A percentile compares a stretch with the other conserved stretches of the same genome.
Evolutionary conservation across 2,329 filamentous ascomycete genomes (phyloP).

Genomic region (Exophiala sp.): DNA sequence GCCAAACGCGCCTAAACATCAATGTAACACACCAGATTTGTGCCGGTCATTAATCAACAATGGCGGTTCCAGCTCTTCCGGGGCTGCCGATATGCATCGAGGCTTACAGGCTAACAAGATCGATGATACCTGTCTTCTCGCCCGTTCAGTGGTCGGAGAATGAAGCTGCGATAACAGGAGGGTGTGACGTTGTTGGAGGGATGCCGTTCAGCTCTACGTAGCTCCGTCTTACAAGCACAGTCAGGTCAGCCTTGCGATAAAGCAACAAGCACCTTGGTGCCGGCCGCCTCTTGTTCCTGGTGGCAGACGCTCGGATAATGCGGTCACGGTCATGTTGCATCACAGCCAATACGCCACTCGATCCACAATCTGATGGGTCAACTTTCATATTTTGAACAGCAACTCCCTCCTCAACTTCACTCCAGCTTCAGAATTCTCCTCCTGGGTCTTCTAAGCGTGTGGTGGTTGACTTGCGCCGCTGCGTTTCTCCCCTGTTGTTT

Average conservation of each 20-base stretch:
- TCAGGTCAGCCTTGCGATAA: conserved; percentile 3
- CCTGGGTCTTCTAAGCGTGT: too few relatives aligned
- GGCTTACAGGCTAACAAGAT: not conserved
- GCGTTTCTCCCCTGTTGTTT: not conserved
- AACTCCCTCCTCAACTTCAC: too few relatives aligned
- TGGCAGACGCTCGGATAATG: not conserved
- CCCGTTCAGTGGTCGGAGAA: not conserved
- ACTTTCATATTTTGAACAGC: too few relatives aligned
- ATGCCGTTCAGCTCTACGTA: too few relatives aligned
- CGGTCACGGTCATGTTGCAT: not conserved
- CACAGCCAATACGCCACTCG: not conserved
- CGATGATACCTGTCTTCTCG: not conserved
- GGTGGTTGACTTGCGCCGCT: too few relatives aligned
- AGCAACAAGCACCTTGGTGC: too few relatives aligned
- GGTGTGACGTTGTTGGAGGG: not conserved
- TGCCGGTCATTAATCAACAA: too few relatives aligned
- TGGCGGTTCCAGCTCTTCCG: not conserved
- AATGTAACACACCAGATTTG: too few relatives aligned
- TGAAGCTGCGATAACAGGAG: not conserved
- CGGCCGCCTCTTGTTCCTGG: not conserved
- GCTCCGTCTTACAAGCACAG: too few relatives aligned
- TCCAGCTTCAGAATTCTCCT: too few relatives aligned
- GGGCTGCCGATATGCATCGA: conserved; percentile 2
- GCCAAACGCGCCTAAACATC: too few relatives aligned
- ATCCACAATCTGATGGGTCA: not conserved